Evolutionary conservation across 805 yeast species (phyloP).

Genomic region (Sugiyamaella floridensis): DNA sequence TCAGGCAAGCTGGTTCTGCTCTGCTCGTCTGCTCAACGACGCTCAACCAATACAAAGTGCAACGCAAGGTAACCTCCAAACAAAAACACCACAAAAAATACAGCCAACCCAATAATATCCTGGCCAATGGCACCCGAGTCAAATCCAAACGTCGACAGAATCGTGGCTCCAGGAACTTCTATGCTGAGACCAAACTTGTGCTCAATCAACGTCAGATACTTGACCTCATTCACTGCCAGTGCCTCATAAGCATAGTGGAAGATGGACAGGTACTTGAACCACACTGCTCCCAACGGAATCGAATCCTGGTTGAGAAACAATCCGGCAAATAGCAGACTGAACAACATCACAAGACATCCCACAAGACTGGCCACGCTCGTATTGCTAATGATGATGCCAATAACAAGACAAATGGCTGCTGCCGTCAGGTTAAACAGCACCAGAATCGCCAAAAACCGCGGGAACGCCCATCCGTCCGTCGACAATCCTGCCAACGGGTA

Average conservation of each 20-base stretch:
- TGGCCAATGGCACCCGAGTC: slow-evolving; percentile 65
- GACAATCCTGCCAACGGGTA: slow-evolving; percentile 89
- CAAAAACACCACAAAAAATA: slow-evolving; percentile 53
- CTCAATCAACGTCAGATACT: slow-evolving; percentile 74
- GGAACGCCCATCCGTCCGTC: slow-evolving; percentile 65
- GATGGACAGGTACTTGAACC: slow-evolving; percentile 77
- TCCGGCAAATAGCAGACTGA: slow-evolving; percentile 88
- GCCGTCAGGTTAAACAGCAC: slow-evolving; percentile 82
- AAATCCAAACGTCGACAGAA: slow-evolving; percentile 91
- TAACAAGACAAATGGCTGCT: slow-evolving; percentile 73
- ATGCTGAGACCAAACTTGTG: slow-evolving; percentile 88
- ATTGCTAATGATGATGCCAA: slow-evolving; percentile 82
- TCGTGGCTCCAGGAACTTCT: slow-evolving; percentile 97
- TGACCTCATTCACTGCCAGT: slow-evolving; percentile 84
- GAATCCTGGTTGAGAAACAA: slow-evolving; percentile 80
- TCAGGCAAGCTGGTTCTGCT: too few relatives aligned
- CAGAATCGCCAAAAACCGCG: slow-evolving; percentile 60
- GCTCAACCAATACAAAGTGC: slow-evolving; percentile 68
- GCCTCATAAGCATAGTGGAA: slow-evolving; percentile 97
- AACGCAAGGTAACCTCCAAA: slow-evolving; percentile 68
- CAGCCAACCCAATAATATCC: slow-evolving; percentile 56
- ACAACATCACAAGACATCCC: slow-evolving; percentile 75
- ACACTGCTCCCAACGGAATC: slow-evolving; percentile 48
- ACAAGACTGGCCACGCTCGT: slow-evolving; percentile 87
- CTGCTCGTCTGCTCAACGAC: slow-evolving; percentile 36